Base-by-base conservation (phyloP, 2,329 filamentous ascomycete genomes). In the Alternaria sp. region DNA sequence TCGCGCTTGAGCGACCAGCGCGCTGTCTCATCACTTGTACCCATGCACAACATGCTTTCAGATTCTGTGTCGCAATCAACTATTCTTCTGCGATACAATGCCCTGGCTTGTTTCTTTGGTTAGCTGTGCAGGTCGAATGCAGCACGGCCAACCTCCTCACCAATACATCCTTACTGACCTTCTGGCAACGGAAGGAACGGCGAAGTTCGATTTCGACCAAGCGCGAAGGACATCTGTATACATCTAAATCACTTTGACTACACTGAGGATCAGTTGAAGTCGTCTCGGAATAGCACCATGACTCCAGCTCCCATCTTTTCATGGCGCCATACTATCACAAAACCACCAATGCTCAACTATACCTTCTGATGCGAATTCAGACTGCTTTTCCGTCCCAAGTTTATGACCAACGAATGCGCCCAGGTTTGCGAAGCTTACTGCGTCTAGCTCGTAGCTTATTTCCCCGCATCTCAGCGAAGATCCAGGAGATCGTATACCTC, bases 391-490 rank as follows among this genome's bases (percentile, higher is more conserved):
- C 36, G 5, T 40, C n/a, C n/a, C n/a, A 40, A 5, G 5, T 9
- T 21, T 13, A 4, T 21, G 12, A 21, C 43, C 19, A 45, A 45
- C 17, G 6, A 19, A 45, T 21, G 43, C 43, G 43, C 43, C 7
- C 19, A 45, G 17, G 10, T 13, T 2, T 5, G 7, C 17, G 43
- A 32, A 36, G 49, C 49, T 51, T 51, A 17, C 12, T 51, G 49
- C 17, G 28, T 21, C 49, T 51, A 15, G 49, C 19, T 11, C 54
- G 17, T 62, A 28, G 55, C 40, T 62, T 57, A 12, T 47, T 61
- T 63, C 52, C 52, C 61, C 57, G 46, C 57, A 57, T 28, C 21
- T 17, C 21, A 32, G n/a, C 28, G 46, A 57, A 43, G 13, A 45
- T 53, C 47, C 26, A 52, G 47, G 7, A 21, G 17, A 51, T 21